Percentiles rank a stretch among this genome's conserved stretches.
phyloP scores from a whole-genome alignment of 768 basidiomycete genomes.

The Collybia sordida region DNA sequence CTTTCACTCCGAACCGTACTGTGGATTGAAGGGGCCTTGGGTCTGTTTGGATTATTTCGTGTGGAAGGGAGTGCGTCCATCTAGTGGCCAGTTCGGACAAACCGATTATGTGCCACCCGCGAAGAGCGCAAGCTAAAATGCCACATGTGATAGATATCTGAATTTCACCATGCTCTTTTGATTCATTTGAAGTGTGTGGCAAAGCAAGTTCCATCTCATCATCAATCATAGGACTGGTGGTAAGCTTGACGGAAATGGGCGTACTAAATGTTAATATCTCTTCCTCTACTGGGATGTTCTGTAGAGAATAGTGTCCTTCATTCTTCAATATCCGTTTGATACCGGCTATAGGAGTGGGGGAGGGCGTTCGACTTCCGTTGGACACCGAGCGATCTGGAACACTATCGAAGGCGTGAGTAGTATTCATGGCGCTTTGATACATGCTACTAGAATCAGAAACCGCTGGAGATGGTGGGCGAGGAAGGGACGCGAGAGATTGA shows the following conservation, averaged over 20 bases:
- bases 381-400: neutral
- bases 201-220: neutral
- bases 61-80: constrained; percentile 20
- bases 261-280: constrained; percentile 60
- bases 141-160: constrained; percentile 45
- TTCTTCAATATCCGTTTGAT: too few relatives aligned
- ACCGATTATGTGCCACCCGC: constrained; percentile 54
- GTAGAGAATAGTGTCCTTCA: too few relatives aligned
- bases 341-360: constrained; percentile 2
- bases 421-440: constrained; percentile 75
- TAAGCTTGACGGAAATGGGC: constrained; percentile 57
- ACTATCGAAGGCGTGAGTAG: constrained; percentile 7
- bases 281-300: constrained; percentile 30
- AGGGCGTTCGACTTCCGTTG: constrained; percentile 11
- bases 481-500: constrained; percentile 66
- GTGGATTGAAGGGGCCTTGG: neutral
- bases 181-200: constrained; percentile 5
- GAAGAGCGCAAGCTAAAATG: constrained; percentile 52
- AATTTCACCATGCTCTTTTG: constrained; percentile 28
- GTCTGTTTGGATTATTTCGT: neutral
- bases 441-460: constrained; percentile 62
- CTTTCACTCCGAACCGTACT: constrained; percentile 1
- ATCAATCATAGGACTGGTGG: constrained; percentile 38
- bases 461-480: constrained; percentile 39
- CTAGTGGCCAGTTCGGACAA: constrained; percentile 42